A percentile compares a stretch with the other conserved stretches of the same genome.
Evolutionary conservation across 2,329 filamentous ascomycete genomes (phyloP).

Genomic region (Colletotrichum zoysiae): DNA sequence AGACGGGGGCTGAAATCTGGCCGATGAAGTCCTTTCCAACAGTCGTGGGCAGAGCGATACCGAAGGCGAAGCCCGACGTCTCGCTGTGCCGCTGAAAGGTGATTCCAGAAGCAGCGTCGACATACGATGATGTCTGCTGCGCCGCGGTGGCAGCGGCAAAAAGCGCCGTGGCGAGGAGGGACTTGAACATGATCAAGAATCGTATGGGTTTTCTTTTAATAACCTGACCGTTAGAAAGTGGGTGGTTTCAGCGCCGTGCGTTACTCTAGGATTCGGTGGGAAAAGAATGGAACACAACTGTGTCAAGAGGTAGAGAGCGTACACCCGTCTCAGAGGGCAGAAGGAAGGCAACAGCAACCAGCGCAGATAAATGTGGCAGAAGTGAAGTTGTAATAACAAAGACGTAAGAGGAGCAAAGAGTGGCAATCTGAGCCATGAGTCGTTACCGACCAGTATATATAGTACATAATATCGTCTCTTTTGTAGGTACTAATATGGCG

Average conservation of each 20-base stretch:
- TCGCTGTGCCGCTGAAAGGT: slow-evolving; percentile 39
- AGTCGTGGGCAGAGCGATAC: slow-evolving; percentile 34
- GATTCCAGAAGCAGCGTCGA: slow-evolving; percentile 32
- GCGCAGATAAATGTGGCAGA: slow-evolving; percentile 24
- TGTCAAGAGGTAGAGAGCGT: slow-evolving; percentile 30
- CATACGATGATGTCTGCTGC: slow-evolving; percentile 37
- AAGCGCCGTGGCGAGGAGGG: slow-evolving; percentile 30
- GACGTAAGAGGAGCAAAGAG: not conserved
- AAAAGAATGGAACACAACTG: slow-evolving; percentile 36
- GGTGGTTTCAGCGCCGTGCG: not conserved
- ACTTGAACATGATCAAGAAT: slow-evolving; percentile 38
- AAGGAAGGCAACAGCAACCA: slow-evolving; percentile 34
- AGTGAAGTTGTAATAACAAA: slow-evolving; percentile 18
- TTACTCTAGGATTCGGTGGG: not conserved
- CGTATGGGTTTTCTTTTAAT: not conserved
- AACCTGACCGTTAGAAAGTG: slow-evolving; percentile 13
- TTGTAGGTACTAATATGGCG: not conserved
- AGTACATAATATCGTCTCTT: not conserved
- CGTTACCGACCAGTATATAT: slow-evolving; percentile 4
- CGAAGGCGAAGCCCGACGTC: slow-evolving; percentile 32
- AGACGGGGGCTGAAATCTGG: slow-evolving; percentile 39
- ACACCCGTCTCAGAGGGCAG: slow-evolving; percentile 40
- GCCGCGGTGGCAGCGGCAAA: slow-evolving; percentile 34
- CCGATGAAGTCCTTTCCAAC: slow-evolving; percentile 40
- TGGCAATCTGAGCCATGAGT: not conserved